These are phyloP conservation scores for Hypoxylon cercidicola DNA, from an alignment of 495 filamentous ascomycete species.

Conservation along the genomic window DNA sequence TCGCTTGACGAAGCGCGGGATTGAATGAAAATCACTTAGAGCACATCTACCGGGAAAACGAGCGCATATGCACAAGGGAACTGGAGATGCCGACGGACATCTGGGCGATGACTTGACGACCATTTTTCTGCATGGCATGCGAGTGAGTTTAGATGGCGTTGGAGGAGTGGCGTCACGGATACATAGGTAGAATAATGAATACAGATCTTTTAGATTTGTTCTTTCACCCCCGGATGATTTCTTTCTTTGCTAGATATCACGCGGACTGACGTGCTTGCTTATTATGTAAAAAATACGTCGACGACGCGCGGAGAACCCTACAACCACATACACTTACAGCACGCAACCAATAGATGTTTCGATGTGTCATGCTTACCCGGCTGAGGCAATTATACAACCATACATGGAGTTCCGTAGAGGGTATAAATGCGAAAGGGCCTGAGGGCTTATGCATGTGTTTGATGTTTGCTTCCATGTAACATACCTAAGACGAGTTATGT, in stretches of 20 bases:
- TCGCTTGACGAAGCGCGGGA: slow-evolving; percentile 13
- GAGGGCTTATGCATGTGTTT: too few relatives aligned
- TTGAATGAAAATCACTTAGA: too few relatives aligned
- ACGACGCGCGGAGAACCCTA: slow-evolving; percentile 5
- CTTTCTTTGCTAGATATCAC: background rate
- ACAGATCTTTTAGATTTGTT: too few relatives aligned
- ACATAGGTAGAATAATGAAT: background rate
- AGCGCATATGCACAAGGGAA: background rate
- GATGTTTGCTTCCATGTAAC: too few relatives aligned
- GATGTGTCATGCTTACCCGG: background rate
- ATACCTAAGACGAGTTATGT: too few relatives aligned
- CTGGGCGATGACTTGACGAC: slow-evolving; percentile 31
- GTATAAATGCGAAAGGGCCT: too few relatives aligned
- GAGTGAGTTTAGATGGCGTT: slow-evolving; percentile 30
- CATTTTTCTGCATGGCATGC: slow-evolving; percentile 24
- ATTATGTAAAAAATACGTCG: slow-evolving; percentile 6
- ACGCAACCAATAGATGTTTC: background rate
- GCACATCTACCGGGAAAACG: too few relatives aligned
- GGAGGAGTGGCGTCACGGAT: slow-evolving; percentile 2
- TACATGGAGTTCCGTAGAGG: too few relatives aligned
- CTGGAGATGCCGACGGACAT: slow-evolving; percentile 11
- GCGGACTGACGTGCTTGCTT: slow-evolving; percentile 5
- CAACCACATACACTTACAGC: background rate
- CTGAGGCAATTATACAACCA: background rate
- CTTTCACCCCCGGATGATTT: too few relatives aligned